These are phyloP conservation scores for Thecaphora thlaspeos DNA, from an alignment of 1,284 basidiomycete genomes.

Conservation along the genomic window DNA sequence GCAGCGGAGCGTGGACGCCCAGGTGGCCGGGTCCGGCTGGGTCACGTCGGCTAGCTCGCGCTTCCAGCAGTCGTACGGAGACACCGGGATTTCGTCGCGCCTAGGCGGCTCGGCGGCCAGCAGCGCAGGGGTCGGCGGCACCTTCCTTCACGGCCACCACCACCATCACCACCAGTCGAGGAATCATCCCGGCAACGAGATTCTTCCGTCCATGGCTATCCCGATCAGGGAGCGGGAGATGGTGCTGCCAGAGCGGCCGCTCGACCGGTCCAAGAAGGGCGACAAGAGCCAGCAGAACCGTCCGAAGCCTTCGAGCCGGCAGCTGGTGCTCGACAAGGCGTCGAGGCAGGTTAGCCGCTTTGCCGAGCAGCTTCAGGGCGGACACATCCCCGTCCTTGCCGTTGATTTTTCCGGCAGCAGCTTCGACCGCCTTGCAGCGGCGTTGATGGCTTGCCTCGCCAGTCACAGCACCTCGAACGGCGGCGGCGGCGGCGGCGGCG, in stretches of 20 bases:
- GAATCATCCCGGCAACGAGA: constrained; percentile 26
- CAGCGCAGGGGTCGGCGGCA: constrained; percentile 2
- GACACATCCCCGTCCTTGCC: constrained; percentile 45
- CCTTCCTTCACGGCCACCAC: constrained; percentile 6
- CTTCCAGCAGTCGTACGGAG: neutral
- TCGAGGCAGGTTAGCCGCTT: constrained; percentile 38
- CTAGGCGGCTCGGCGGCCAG: constrained; percentile 8
- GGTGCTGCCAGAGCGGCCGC: constrained; percentile 35
- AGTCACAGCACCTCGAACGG: constrained; percentile 3
- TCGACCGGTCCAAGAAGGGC: constrained; percentile 32
- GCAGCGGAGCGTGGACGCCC: constrained; percentile 37
- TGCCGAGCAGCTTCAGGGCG: constrained; percentile 33
- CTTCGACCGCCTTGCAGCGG: constrained; percentile 33
- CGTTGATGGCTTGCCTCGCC: constrained; percentile 31
- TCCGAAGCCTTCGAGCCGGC: constrained; percentile 30
- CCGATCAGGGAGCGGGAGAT: constrained; percentile 35
- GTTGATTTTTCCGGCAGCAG: constrained; percentile 41
- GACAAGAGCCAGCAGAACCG: constrained; percentile 39
- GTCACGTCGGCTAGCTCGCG: neutral
- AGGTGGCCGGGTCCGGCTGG: constrained; percentile 13
- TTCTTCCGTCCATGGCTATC: constrained; percentile 32
- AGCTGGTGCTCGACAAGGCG: constrained; percentile 46
- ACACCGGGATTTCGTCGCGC: neutral
- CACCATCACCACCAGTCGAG: constrained; percentile 20
- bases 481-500: neutral